A percentile compares a stretch with the other conserved stretches of the same genome.
Evolutionary conservation across 2,329 filamentous ascomycete genomes (phyloP).

Genomic region (Sporothrix sp.): DNA sequence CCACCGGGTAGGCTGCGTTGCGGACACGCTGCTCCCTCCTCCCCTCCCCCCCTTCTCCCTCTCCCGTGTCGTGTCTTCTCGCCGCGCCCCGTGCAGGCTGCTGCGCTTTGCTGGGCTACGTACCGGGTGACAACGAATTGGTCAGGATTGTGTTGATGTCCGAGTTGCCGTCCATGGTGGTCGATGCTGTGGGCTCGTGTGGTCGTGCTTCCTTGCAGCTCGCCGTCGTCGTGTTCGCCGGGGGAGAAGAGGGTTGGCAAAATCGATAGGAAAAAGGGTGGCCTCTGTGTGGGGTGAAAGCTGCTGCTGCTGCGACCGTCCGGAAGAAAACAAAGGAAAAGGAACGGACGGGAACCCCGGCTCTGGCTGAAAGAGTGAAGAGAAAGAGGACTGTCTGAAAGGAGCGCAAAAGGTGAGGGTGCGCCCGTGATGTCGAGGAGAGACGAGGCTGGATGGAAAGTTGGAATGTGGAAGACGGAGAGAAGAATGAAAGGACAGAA

Average conservation of each 20-base stretch:
- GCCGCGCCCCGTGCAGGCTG: no score
- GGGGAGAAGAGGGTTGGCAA: slow-evolving; percentile 4
- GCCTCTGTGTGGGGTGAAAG: slow-evolving; percentile 9
- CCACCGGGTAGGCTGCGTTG: no score
- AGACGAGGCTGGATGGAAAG: slow-evolving; percentile 2
- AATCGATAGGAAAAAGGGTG: slow-evolving; percentile 4
- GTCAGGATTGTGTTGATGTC: slow-evolving; percentile 97
- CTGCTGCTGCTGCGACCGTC: background rate
- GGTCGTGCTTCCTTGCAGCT: slow-evolving; percentile 8
- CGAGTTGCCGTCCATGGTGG: slow-evolving; percentile 60
- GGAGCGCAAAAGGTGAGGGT: background rate
- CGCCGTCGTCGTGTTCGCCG: background rate
- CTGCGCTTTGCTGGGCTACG: slow-evolving; percentile 34
- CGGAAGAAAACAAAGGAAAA: background rate
- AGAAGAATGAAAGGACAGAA: background rate
- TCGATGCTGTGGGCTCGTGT: background rate
- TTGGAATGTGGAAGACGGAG: background rate
- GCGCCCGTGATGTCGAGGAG: background rate
- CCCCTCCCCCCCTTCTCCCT: no score
- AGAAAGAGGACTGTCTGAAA: background rate
- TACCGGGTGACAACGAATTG: slow-evolving; percentile 92
- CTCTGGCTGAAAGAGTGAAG: slow-evolving; percentile 6
- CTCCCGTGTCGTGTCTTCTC: no score
- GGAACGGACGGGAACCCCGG: background rate
- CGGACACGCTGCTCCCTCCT: no score